Percentiles rank a stretch among this genome's conserved stretches.
phyloP scores from a whole-genome alignment of 306 rosid genomes.

The Prinsepia uniflora region DNA sequence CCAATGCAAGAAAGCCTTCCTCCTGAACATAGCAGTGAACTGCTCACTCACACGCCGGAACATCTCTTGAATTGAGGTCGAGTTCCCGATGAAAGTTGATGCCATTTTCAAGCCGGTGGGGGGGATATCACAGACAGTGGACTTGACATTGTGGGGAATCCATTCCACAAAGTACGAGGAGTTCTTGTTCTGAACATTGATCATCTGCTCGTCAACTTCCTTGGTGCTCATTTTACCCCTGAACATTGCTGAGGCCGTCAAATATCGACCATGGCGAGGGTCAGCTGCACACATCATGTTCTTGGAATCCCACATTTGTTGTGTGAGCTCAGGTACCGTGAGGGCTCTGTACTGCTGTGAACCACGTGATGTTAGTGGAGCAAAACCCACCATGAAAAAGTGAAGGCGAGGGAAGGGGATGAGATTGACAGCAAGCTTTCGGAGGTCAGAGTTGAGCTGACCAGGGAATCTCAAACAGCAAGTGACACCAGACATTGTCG shows the following conservation, averaged over 20 bases:
- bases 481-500: constrained; percentile 85
- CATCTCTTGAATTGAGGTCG: constrained; percentile 68
- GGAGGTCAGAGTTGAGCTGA: constrained; percentile 63
- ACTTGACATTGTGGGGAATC: constrained; percentile 78
- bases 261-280: constrained; percentile 67
- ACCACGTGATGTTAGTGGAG: constrained; percentile 70
- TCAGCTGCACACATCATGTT: constrained; percentile 85
- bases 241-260: constrained; percentile 71
- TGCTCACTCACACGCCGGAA: constrained; percentile 68
- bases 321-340: constrained; percentile 76
- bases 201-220: constrained; percentile 79
- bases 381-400: constrained; percentile 73
- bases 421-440: constrained; percentile 61
- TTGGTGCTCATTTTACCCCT: constrained; percentile 80
- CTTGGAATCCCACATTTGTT: constrained; percentile 85
- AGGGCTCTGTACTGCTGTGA: constrained; percentile 68
- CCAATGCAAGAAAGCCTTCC: constrained; percentile 77
- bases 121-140: constrained; percentile 74
- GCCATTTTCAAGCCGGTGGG: constrained; percentile 81
- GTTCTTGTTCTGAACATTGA: constrained; percentile 75
- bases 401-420: constrained; percentile 76
- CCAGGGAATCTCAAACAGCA: constrained; percentile 84
- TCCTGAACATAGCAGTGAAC: constrained; percentile 72
- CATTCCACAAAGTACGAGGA: constrained; percentile 70
- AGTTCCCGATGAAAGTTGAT: constrained; percentile 66